These are phyloP conservation scores for Cutaneotrichosporon dermatis DNA, from an alignment of 1,284 basidiomycete species.

Conservation along the genomic window DNA sequence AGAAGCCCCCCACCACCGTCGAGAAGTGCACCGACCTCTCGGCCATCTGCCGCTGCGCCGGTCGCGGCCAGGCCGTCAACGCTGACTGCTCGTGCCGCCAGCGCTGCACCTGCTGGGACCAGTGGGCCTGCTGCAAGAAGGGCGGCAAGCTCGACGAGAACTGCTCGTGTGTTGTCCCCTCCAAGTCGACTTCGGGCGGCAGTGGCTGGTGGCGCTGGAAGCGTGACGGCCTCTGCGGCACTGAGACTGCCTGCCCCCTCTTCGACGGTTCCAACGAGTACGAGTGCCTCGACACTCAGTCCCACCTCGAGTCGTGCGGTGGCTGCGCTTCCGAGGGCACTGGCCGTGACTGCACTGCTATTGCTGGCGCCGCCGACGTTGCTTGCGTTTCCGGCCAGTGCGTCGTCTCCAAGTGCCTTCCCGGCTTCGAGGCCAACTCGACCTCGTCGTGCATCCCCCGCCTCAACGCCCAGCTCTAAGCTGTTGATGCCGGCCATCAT, in stretches of 20 bases:
- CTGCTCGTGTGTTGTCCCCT: conserved; percentile 18
- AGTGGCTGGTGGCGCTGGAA: neutral
- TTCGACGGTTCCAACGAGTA: conserved; percentile 9
- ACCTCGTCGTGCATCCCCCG: neutral
- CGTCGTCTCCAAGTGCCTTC: conserved; percentile 15
- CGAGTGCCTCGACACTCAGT: conserved; percentile 22
- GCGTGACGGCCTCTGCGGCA: conserved; percentile 9
- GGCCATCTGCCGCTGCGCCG: conserved; percentile 9
- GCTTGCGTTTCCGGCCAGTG: conserved; percentile 17
- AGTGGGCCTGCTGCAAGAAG: conserved; percentile 14
- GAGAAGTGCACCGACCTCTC: conserved; percentile 14
- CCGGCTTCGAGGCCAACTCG: conserved; percentile 9
- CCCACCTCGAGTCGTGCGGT: conserved; percentile 53
- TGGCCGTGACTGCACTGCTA: conserved; percentile 64
- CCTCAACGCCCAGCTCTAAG: neutral
- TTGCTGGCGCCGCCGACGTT: conserved; percentile 51
- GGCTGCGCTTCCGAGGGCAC: conserved; percentile 59
- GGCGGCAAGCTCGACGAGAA: conserved; percentile 13
- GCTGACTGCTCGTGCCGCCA: conserved; percentile 17
- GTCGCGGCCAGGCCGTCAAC: conserved; percentile 8
- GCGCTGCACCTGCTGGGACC: conserved; percentile 10
- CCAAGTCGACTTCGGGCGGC: neutral
- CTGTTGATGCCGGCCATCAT: neutral
- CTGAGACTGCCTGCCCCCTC: conserved; percentile 15
- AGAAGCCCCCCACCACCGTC: conserved; percentile 7